Evolutionary conservation across 176 grass and related monocot species (phyloP), one percentile per base, ranked within the genome.

Genomic region (Bonia amplexicaulis): DNA sequence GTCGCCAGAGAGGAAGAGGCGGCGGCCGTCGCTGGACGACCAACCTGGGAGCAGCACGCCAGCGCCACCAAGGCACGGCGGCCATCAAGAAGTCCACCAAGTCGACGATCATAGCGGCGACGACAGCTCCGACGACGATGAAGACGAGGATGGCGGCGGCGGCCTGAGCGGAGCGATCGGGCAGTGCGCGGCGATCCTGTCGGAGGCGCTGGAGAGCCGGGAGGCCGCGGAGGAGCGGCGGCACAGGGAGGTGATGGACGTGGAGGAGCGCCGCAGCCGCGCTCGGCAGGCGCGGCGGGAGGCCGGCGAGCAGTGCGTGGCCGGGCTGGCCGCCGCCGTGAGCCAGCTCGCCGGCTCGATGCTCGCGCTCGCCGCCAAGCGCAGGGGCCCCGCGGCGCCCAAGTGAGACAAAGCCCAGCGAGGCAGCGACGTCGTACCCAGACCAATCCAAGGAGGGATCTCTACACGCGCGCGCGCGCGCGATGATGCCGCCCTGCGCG

Each of bases 191-290:
- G 86, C 63, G 49, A 92, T 99, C 77, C 91, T 99, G n/a, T 84
- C 96, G 29, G 91, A 77, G 66, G 94, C 96, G 42, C 77, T 99
- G 78, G 89, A 91, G 40, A 83, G 90, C 58, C 89, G 71, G 19
- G 96, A 99, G 71, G 96, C 92, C 12, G 92, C 92, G 78, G 90
- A 94, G 66, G 96, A 99, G 84, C 87, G 87, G 74, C 90, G 96
- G n/a, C 96, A 99, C 85, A 92, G 90, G 55, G 96, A 99, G 77
- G 44, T 91, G 78, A 70, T 99, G 70, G 90, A 85, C 57, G 83
- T 82, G 69, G 88, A 96, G 86, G 91, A 94, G 82, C 91, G 96
- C 2, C 82, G 88, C 20, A 81, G 86, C 16, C 73, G 67, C 12
- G 71, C 88, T 25, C 37, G 73, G 81, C 88, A 94, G 86, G 81